Conservation (phyloP, 805 yeast genomes). For the Millerozyma miso region DNA sequence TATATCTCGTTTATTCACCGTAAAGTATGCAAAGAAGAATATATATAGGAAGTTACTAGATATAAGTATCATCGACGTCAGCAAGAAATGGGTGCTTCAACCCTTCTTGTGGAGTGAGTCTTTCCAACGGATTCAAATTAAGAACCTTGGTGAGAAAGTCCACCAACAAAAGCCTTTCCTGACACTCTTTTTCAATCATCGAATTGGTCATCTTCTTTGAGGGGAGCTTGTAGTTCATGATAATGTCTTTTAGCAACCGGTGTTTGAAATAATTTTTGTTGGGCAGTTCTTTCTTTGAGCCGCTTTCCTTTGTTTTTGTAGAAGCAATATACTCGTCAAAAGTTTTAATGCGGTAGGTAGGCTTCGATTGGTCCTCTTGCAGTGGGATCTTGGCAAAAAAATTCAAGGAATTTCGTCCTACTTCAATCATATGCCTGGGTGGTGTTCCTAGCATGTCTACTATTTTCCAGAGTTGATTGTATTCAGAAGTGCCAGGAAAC, state of each 20-base stretch:
- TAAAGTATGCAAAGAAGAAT: not conserved
- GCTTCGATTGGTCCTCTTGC: conserved; percentile 20
- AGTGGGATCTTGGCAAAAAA: conserved; percentile 51
- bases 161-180: conserved; percentile 63
- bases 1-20: not conserved
- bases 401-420: conserved; percentile 78
- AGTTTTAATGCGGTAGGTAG: conserved; percentile 28
- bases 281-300: conserved; percentile 56
- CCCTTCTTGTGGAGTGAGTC: conserved; percentile 98
- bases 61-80: conserved; percentile 12
- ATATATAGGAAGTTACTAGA: not conserved
- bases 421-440: conserved; percentile 94
- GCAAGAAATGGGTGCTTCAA: conserved; percentile 82
- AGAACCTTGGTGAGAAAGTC: conserved; percentile 78
- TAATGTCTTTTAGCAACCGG: conserved; percentile 62
- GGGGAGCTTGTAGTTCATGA: conserved; percentile 69
- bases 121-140: conserved; percentile 83
- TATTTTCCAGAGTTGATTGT: conserved; percentile 81
- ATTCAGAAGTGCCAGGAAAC: conserved; percentile 93
- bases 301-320: conserved; percentile 25
- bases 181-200: conserved; percentile 65
- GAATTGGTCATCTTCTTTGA: conserved; percentile 50
- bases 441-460: conserved; percentile 81
- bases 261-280: conserved; percentile 77
- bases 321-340: conserved; percentile 31